Base-by-base conservation (phyloP, 2,329 filamentous ascomycete genomes). In the Sporothrix luriei region DNA sequence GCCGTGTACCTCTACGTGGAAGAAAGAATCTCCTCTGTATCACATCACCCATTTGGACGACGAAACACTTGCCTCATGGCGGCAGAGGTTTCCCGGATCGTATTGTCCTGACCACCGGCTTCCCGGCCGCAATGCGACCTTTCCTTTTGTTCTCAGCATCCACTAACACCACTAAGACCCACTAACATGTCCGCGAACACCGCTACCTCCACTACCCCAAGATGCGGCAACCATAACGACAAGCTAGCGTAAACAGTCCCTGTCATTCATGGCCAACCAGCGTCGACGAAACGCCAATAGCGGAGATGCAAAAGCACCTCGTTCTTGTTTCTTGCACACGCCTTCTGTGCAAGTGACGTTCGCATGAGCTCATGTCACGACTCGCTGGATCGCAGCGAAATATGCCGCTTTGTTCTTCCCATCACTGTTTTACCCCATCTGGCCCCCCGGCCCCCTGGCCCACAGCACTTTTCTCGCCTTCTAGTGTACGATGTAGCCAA, bases 1-100 rank as follows among this genome's bases (percentile, higher is more conserved):
- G 29, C 29, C 29, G 4, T 33, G 29, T 33, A 33, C 5, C 5
- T 33, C 29, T 33, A 6, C 3, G 29, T 33, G 29, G 29, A 40
- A 57, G 21, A 11, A 59, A 40, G 19, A 4, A 40, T 21, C 55
- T 59, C 54, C 13, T n/a, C 13, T 13, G 33, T 40, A 21, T 40
- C 33, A 21, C 19, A 40, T 33, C 7, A 14, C 54, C 55, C 40
- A 43, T 21, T 21, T 40, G 19, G 33, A 4, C 6, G 49, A 49
- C 48, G 49, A 66, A 43, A 55, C 64, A 66, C 33, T 46, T 54
- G 65, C 65, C 65, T 55, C 40, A 33, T 16, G 48, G 33, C 54
- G 67, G 67, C 48, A 29, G 67, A 68, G 46, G n/a, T 68, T 68
- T 62, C 67, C 55, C 55, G 67, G 62, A 26, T 3, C 6, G 21